Evolutionary conservation across 23 red algal species (phyloP).

Genomic region (Gracilaria domingensis): DNA sequence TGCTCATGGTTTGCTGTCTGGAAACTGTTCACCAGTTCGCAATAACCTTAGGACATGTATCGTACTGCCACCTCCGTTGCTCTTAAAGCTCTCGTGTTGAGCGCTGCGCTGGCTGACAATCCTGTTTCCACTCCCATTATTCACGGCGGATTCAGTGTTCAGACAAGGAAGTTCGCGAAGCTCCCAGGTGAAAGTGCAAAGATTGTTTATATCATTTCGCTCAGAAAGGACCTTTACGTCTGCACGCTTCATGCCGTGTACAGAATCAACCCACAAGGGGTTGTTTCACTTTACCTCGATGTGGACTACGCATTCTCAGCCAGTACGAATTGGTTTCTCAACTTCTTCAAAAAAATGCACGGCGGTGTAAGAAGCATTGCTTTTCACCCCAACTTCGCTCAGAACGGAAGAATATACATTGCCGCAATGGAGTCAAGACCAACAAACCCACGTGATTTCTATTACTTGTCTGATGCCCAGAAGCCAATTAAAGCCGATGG

Average conservation of each 20-base stretch:
- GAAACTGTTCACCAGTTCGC: not conserved
- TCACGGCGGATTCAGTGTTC: constrained; percentile 26
- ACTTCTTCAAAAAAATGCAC: constrained; percentile 37
- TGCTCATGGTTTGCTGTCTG: not conserved
- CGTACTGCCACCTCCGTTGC: not conserved
- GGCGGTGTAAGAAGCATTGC: constrained; percentile 60
- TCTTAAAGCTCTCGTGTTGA: not conserved
- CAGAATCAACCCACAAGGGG: constrained; percentile 16
- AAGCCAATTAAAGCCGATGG: constrained; percentile 51
- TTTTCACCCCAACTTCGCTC: constrained; percentile 52
- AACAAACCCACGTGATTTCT: constrained; percentile 21
- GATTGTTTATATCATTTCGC: constrained; percentile 46
- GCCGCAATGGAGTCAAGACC: constrained; percentile 51
- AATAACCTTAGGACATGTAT: not conserved
- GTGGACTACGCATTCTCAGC: not conserved
- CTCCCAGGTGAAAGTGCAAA: constrained; percentile 26
- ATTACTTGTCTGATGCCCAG: constrained; percentile 29
- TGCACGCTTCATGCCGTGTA: constrained; percentile 42
- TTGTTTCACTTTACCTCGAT: constrained; percentile 55
- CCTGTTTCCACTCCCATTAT: constrained; percentile 53
- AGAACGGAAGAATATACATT: constrained; percentile 50
- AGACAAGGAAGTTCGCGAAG: constrained; percentile 42
- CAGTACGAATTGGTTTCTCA: constrained; percentile 7
- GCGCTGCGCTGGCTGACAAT: constrained; percentile 10
- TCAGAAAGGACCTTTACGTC: constrained; percentile 23